Base-by-base conservation (phyloP, 768 basidiomycete species). In the Phanerodontia chrysosporium region DNA sequence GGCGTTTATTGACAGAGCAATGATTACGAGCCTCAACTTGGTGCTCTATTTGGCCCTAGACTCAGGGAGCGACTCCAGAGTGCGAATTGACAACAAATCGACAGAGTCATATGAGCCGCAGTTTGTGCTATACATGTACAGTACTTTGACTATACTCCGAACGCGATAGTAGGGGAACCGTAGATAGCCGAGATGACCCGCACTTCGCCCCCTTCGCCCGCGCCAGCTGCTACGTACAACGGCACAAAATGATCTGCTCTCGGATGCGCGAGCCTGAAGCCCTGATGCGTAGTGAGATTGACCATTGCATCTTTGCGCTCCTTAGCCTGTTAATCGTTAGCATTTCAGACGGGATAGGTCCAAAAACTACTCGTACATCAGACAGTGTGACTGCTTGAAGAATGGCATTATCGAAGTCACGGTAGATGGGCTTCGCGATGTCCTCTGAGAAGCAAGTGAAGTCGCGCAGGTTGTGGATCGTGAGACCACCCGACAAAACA, bases 181-280 rank as follows among this genome's bases (percentile, higher is more conserved):
- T 84, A 84, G 53, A 81, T 64, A 30, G 79, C 81, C 35, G 75
- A 72, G 27, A 89, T 57, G 10, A 85, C 74, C 64, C 70, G 74
- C 8, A 77, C 78, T 32, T 75, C 72, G 1, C 82, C 84, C 6
- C 75, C 77, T 45, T 83, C 86, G 9, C 84, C 86, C 8, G 88
- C 90, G 2, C 88, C 90, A 2, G 83, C 86, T 3, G 86, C 89
- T 44, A 92, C 77, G 68, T 91, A 90, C 16, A 93, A 62, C 10
- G 92, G 91, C 16, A 92, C 76, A 65, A 93, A 90, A 66, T 93
- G 91, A 28, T 95, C 92, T 62, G 85, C 84, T 2, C 87, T 78
- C 1, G 90, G 92, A 65, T 95, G 89, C 27, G 85, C 81, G 0
- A 75, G 66, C 3, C 84, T 79, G 77, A 89, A 93, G 9, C 81